Evolutionary conservation across 208 protist species (phyloP).

Genomic region (Acanthamoeba sp.): DNA sequence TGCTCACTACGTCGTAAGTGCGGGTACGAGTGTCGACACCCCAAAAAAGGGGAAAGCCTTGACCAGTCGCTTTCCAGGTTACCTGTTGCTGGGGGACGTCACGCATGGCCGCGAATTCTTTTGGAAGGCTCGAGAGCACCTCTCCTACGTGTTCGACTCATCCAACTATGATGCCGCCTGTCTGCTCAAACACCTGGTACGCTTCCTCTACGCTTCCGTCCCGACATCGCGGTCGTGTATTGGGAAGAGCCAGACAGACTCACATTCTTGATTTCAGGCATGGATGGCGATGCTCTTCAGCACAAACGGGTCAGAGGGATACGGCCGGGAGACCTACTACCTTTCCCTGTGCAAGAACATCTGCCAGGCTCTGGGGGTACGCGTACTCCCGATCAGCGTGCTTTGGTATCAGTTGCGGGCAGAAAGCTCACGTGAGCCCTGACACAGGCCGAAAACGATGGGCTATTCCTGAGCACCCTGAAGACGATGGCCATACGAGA

Average conservation of each 20-base stretch:
- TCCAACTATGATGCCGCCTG: slow-evolving; percentile 44
- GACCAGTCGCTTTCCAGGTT: not conserved
- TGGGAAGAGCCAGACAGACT: not conserved
- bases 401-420: too few relatives aligned
- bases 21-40: not conserved
- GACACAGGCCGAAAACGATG: not conserved
- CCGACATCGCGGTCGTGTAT: too few relatives aligned
- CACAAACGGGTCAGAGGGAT: not conserved
- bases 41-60: too few relatives aligned
- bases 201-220: not conserved
- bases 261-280: not conserved
- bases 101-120: slow-evolving; percentile 31
- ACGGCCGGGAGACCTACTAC: not conserved
- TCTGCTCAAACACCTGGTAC: slow-evolving; percentile 15
- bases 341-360: slow-evolving; percentile 36
- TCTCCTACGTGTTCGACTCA: slow-evolving; percentile 50
- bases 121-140: not conserved
- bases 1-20: not conserved
- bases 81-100: slow-evolving; percentile 16
- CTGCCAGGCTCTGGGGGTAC: not conserved
- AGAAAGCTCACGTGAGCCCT: not conserved
- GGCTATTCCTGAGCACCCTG: not conserved
- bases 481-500: not conserved
- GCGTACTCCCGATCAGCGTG: too few relatives aligned
- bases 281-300: not conserved